Evolutionary conservation across 169 alveolate species (phyloP).

Genomic region (Blepharisma undulans): DNA sequence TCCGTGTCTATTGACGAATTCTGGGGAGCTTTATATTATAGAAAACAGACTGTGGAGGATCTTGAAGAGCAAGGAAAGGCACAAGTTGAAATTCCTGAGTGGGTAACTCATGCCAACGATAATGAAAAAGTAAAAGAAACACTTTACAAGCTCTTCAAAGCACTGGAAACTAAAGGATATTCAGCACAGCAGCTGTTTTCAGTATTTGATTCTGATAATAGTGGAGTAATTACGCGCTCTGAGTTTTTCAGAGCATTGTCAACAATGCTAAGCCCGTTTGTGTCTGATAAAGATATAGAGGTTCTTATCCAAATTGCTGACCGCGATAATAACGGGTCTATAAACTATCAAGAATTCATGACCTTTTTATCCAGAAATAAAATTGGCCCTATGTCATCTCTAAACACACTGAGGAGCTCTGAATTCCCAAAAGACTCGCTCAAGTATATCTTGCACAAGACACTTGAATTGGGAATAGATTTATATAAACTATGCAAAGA

Average conservation of each 20-base stretch:
- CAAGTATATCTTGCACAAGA: conserved; percentile 5
- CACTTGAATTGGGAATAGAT: conserved; percentile 19
- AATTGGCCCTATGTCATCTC: background rate
- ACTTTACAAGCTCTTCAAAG: background rate
- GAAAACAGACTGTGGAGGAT: background rate
- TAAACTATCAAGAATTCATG: background rate
- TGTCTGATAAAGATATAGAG: background rate
- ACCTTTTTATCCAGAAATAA: background rate
- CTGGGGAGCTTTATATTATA: background rate
- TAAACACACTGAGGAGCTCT: background rate
- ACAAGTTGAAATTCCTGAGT: background rate
- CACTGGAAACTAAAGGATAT: background rate
- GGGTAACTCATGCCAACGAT: background rate
- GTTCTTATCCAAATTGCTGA: background rate
- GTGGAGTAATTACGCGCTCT: background rate
- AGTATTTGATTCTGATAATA: background rate
- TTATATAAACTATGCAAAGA: conserved; percentile 6
- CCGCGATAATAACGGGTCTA: background rate
- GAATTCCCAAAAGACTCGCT: background rate
- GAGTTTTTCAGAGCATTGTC: background rate
- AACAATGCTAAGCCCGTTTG: background rate
- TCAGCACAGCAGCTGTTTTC: background rate
- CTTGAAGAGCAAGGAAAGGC: background rate
- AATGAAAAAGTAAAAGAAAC: background rate
- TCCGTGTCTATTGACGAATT: conserved; percentile 34